These are phyloP conservation scores for Onygenales sp. DNA, from an alignment of 2,329 filamentous ascomycete species.

Conservation along the genomic window DNA sequence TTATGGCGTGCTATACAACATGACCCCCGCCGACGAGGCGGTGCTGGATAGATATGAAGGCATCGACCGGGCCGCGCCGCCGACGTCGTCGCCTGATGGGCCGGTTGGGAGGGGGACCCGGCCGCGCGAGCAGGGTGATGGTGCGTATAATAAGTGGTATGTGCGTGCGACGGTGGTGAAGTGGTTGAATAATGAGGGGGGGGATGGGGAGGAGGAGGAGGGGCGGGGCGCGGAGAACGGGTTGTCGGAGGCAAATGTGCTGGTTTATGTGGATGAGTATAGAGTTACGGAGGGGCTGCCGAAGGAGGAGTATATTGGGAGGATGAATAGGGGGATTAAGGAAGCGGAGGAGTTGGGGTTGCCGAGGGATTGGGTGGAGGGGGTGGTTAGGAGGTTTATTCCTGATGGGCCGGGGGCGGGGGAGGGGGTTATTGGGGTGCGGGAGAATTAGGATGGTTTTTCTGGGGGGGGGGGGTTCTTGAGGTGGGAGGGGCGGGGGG, in stretches of 20 bases:
- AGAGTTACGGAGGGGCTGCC: conserved; percentile 23
- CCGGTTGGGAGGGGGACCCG: conserved; percentile 12
- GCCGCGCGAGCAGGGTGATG: conserved; percentile 24
- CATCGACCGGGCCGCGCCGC: conserved; percentile 17
- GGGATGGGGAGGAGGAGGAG: neutral
- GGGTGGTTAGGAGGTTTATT: conserved; percentile 31
- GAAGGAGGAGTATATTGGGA: conserved; percentile 29
- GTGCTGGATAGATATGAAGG: conserved; percentile 32
- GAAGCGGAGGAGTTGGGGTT: conserved; percentile 29
- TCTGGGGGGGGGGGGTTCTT: no score
- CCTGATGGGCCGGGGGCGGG: conserved; percentile 9
- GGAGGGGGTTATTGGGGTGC: neutral
- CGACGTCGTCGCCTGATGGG: neutral
- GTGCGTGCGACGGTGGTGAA: conserved; percentile 18
- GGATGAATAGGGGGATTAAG: conserved; percentile 35
- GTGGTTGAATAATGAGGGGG: conserved; percentile 21
- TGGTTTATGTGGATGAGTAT: conserved; percentile 35
- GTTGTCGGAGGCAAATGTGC: conserved; percentile 15
- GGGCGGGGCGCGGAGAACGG: neutral
- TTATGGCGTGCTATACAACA: conserved; percentile 32
- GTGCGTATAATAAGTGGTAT: conserved; percentile 32
- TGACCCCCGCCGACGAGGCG: conserved; percentile 26
- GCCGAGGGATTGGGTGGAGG: conserved; percentile 24
- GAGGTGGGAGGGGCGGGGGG: no score
- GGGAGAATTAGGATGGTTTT: no score